Conservation (phyloP, 805 yeast genomes). For the Candida chauliodis region DNA sequence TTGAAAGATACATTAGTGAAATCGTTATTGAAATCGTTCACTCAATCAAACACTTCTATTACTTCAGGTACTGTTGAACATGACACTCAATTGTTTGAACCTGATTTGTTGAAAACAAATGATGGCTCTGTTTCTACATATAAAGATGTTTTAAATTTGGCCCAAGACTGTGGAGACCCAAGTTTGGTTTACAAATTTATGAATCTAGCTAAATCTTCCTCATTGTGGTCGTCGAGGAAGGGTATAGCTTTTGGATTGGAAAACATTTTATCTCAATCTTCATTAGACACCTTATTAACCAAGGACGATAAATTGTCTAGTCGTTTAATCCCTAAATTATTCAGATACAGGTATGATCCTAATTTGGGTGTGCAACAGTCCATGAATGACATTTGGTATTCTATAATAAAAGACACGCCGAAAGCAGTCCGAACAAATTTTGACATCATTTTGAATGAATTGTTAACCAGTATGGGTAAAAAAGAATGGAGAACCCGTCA, state of each 20-base stretch:
- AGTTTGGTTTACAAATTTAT: constrained; percentile 89
- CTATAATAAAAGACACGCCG: constrained; percentile 59
- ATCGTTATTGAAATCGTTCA: constrained; percentile 70
- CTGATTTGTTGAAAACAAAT: constrained; percentile 73
- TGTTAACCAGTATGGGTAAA: constrained; percentile 65
- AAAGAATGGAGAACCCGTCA: constrained; percentile 93
- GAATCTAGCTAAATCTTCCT: constrained; percentile 84
- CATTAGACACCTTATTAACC: constrained; percentile 58
- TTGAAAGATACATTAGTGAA: constrained; percentile 71
- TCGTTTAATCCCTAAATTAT: constrained; percentile 75
- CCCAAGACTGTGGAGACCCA: constrained; percentile 95
- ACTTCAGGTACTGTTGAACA: constrained; percentile 66
- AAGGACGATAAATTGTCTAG: constrained; percentile 53
- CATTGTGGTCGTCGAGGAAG: constrained; percentile 87
- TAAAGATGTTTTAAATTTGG: constrained; percentile 80
- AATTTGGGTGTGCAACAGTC: constrained; percentile 67
- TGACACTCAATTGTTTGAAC: constrained; percentile 83
- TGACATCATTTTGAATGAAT: constrained; percentile 58
- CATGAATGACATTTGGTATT: constrained; percentile 86
- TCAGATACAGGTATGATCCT: constrained; percentile 84
- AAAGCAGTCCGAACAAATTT: constrained; percentile 52
- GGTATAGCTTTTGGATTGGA: constrained; percentile 95
- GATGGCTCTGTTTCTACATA: constrained; percentile 89
- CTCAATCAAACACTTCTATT: constrained; percentile 56
- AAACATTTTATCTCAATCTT: constrained; percentile 73